Evolutionary conservation across 2,329 filamentous ascomycete species (phyloP).

Genomic region (Penicillium janthinellum): DNA sequence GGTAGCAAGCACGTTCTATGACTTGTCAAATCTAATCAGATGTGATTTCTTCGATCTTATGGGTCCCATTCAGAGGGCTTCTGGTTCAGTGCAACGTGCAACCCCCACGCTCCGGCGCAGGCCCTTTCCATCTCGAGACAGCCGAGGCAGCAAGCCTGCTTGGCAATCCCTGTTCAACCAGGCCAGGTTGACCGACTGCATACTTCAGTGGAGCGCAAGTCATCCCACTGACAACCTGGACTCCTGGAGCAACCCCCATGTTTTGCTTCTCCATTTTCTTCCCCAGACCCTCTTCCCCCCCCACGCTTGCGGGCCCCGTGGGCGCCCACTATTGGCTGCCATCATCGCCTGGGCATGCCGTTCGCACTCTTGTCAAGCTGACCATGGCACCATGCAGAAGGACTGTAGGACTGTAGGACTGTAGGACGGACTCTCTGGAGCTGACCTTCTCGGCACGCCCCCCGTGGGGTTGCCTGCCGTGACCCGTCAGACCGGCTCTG

Average conservation of each 20-base stretch:
- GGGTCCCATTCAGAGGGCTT: not conserved
- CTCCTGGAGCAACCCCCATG: not conserved
- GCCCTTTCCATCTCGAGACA: not conserved
- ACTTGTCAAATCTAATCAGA: not conserved
- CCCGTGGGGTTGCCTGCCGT: not conserved
- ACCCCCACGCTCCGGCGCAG: not conserved
- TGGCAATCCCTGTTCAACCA: not conserved
- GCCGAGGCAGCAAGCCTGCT: not conserved
- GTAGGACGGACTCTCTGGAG: not conserved
- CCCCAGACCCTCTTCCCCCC: not conserved
- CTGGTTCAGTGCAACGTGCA: not conserved
- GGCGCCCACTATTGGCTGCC: not conserved
- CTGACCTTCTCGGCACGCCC: not conserved
- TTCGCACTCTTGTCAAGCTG: not conserved
- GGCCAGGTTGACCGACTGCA: not conserved
- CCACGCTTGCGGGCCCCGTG: not conserved
- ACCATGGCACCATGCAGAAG: not conserved
- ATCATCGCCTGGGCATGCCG: not conserved
- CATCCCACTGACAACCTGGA: not conserved
- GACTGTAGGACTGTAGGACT: not conserved
- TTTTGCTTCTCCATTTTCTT: not conserved
- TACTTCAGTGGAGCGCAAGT: not conserved
- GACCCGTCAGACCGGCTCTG: not conserved
- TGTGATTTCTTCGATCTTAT: not conserved
- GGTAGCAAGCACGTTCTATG: not conserved